Evolutionary conservation across 345 rosid genomes (phyloP).

Genomic region (Theobroma cacao): DNA sequence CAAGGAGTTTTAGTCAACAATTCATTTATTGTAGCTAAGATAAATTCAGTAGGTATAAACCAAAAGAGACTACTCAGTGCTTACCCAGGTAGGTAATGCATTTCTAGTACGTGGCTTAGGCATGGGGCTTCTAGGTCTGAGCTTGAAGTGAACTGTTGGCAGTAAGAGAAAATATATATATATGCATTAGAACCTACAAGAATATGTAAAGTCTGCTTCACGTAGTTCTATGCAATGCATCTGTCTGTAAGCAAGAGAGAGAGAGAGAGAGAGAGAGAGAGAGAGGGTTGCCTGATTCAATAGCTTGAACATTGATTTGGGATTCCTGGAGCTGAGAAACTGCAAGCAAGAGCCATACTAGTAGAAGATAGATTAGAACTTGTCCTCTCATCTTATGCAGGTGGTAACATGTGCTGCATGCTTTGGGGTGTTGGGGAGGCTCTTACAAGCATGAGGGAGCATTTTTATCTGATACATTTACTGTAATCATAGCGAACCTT

Average conservation of each 20-base stretch:
- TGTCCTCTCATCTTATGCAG: conserved; percentile 35
- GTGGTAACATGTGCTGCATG: conserved; percentile 20
- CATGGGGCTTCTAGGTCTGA: conserved; percentile 24
- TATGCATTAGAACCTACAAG: background rate
- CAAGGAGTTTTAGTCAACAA: background rate
- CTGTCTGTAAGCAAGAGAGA: background rate
- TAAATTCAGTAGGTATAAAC: background rate
- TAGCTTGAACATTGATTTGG: conserved; percentile 35
- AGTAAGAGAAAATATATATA: background rate
- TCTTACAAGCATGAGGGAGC: conserved; percentile 22
- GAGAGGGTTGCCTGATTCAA: conserved; percentile 41
- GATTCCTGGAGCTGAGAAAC: conserved; percentile 23
- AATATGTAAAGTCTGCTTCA: background rate
- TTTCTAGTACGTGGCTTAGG: conserved; percentile 18
- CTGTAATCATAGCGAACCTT: conserved; percentile 40
- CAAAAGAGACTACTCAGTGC: conserved; percentile 7
- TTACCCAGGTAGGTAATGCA: conserved; percentile 34
- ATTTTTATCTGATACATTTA: conserved; percentile 19
- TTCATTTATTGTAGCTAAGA: background rate
- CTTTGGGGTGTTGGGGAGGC: conserved; percentile 15
- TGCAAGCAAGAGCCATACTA: conserved; percentile 36
- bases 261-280: background rate
- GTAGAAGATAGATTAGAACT: conserved; percentile 27
- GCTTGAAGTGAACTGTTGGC: conserved; percentile 31
- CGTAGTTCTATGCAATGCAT: background rate